Base-by-base conservation (phyloP, 2,329 filamentous ascomycete species). In the Microthyrium microscopicum region DNA sequence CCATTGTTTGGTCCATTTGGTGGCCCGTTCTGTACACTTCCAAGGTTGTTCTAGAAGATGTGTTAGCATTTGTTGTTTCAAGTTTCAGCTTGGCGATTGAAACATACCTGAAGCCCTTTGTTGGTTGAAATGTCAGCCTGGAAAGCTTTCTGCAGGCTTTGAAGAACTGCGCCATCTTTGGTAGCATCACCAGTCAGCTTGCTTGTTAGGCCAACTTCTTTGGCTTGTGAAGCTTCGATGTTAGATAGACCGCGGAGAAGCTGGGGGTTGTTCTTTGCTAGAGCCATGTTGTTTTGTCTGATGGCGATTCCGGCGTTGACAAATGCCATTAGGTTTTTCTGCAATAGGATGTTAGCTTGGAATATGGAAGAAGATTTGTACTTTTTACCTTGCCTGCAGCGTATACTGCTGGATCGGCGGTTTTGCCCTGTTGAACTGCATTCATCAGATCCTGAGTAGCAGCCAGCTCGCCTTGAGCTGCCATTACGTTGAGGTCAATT, bases 271-370 rank as follows among this genome's bases (percentile, higher is more conserved):
- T 29, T 26, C 9, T 21, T 26, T 5, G 33, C 28, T 9, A 35
- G 16, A 20, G 28, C 18, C 33, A 35, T 35, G 9, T 35, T 35
- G 24, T 35, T 35, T 8, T 19, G 20, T 30, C 33, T 20, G 24
- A 35, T 29, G 5, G 25, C 25, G 18, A 29, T 29, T n/a, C 33
- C 17, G 13, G 25, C 17, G 18, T 18, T 28, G 25, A 35, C 29
- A 20, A 35, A 35, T 12, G 18, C 25, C 17, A 35, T n/a, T n/a
- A 35, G 24, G 19, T 35, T 26, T n/a, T 35, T 26, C 31, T 33
- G 8, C 4, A 3, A 15, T 6, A 4, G 3, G 13, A 26, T 17
- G 27, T 21, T n/a, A 26, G 3, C 17, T 8, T 15, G 17, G 11
- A 21, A 20, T 3, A 4, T 5, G 9, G 13, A 9, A 9, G 13